Evolutionary conservation across 2,329 filamentous ascomycete species (phyloP), one percentile per base, ranked within the genome.

Genomic region (Fusarium vanettenii): DNA sequence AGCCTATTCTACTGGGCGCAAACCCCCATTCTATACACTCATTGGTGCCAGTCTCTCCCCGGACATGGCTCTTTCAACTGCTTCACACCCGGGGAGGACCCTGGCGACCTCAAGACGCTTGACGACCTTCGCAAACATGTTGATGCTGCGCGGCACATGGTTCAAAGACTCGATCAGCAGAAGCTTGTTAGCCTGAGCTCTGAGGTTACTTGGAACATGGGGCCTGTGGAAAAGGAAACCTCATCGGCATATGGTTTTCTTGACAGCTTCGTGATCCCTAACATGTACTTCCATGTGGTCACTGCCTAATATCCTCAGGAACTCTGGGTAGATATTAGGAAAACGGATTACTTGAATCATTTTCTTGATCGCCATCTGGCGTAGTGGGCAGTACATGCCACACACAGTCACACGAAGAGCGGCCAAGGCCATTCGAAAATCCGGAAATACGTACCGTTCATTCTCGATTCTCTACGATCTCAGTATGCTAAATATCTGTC

Each of bases 51-150:
- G 37, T 18, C 37, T n/a, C 18, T 16, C 37, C 37, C 37, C 18
- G 18, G 16, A 39, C 16, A 39, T 39, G 37, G 37, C 18, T 10
- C 37, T n/a, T 39, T n/a, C 8, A 8, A n/a, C 8, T 10, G 18
- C 37, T 39, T 10, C 16, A 9, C 37, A n/a, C 7, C 16, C 18
- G 8, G 18, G 16, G 35, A 18, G 16, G 3, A 8, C 8, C 14
- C 69, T 57, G 14, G 69, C 71, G 22, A 74, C 59, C 33, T 69
- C 69, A 14, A 74, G 69, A 52, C 57, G 70, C 64, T 74, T 8
- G 16, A n/a, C 7, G 16, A 18, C 35, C 35, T 39, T 39, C 35
- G 35, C 16, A 18, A n/a, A 18, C 16, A 39, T 18, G 16, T 39
- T 18, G 35, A 37, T 37, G 14, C 35, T 37, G 7, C 4, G 6